A percentile compares a stretch with the other conserved stretches of the same genome.
phyloP scores from a whole-genome alignment of 2,329 filamentous ascomycete species.

The Calonectria ilicicola region DNA sequence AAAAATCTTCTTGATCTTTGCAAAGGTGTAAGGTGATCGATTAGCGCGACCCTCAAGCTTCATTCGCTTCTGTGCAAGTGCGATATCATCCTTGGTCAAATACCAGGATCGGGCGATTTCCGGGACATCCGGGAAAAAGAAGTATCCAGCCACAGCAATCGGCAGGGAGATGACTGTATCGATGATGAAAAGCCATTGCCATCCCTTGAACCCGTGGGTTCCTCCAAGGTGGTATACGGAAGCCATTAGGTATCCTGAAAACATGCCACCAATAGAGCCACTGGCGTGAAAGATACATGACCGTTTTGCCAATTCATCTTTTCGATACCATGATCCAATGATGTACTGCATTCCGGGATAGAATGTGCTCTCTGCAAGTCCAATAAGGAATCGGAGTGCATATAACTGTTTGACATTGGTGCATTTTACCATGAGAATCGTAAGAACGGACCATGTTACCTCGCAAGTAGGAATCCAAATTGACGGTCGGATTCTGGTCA shows the following conservation, averaged over 20 bases:
- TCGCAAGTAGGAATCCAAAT: slow-evolving; percentile 57
- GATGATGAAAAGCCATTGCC: slow-evolving; percentile 55
- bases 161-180: slow-evolving; percentile 50
- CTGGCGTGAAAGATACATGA: slow-evolving; percentile 55
- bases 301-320: slow-evolving; percentile 55
- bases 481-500: slow-evolving; percentile 52
- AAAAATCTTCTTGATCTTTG: slow-evolving; percentile 71
- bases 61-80: slow-evolving; percentile 46
- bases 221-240: slow-evolving; percentile 56
- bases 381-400: slow-evolving; percentile 57
- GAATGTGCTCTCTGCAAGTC: slow-evolving; percentile 51
- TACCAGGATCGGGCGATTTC: slow-evolving; percentile 44
- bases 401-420: slow-evolving; percentile 52
- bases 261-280: slow-evolving; percentile 41
- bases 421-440: slow-evolving; percentile 52
- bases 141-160: slow-evolving; percentile 47
- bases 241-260: slow-evolving; percentile 48
- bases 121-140: slow-evolving; percentile 48
- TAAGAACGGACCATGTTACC: slow-evolving; percentile 44
- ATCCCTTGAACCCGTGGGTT: slow-evolving; percentile 59
- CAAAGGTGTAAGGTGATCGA: slow-evolving; percentile 52
- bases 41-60: slow-evolving; percentile 58
- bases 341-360: slow-evolving; percentile 54
- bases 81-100: slow-evolving; percentile 41
- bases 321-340: slow-evolving; percentile 58